Evolutionary conservation across 768 basidiomycete species (phyloP), one percentile per base, ranked within the genome.

Genomic region (Macrolepiota albuminosa): DNA sequence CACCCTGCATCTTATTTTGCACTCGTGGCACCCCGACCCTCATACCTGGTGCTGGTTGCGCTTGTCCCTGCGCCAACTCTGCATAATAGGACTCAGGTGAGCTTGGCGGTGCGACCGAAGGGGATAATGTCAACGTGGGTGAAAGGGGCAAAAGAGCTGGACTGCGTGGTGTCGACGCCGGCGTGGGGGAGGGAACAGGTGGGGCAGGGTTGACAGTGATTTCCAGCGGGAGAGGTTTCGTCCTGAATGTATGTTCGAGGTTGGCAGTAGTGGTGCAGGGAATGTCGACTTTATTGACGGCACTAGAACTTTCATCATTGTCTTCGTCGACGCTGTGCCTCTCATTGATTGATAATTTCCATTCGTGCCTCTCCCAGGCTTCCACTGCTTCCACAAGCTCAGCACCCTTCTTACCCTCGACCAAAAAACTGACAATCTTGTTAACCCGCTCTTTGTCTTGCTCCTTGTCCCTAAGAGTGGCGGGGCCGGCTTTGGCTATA

Each of bases 361-460:
- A 3, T 3, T 21, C 7, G 21, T 21, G 3, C 34, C 1, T 52
- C 67, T 85, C 82, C 79, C 84, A 90, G 69, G 85, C 81, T 62
- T 83, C 76, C 52, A 90, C 78, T 9, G 86, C 88, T 2, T 69
- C 72, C 66, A 83, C 84, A 33, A 90, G 78, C 54, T 81, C 85
- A 24, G 71, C 66, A 1, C 89, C 89, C 63, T 75, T 84, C 70
- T 86, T 86, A 6, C 89, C 89, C 61, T 83, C 82, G 0, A 82
- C 84, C 24, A 90, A 76, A n/a, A 89, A 72, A 46, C 82, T 78
- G 2, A 85, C 86, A 42, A 91, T 89, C 75, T 87, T 87, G 34
- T 78, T 81, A 61, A 84, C 83, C 33, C 88, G 76, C 66, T 77
- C 80, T 16, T 31, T 4, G 3, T 48, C 16, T 7, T 6, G 3